phyloP scores from a whole-genome alignment of 2,329 filamentous ascomycete genomes.

The Colletotrichum sansevieriae region DNA sequence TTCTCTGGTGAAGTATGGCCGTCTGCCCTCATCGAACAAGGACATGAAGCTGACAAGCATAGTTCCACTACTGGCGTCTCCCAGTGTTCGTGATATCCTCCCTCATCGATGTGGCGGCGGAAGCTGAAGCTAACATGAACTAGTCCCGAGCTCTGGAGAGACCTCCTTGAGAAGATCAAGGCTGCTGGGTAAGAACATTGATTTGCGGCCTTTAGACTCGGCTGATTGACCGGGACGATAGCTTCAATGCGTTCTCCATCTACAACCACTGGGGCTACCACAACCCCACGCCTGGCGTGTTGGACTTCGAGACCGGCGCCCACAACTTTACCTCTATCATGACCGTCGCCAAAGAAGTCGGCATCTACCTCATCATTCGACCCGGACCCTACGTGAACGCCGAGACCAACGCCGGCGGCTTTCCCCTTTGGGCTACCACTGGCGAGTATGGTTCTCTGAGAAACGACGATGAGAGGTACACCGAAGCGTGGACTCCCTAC shows the following conservation, averaged over 20 bases:
- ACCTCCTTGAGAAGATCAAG: constrained; percentile 58
- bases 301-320: constrained; percentile 50
- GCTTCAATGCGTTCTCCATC: constrained; percentile 59
- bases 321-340: constrained; percentile 65
- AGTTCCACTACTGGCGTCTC: constrained; percentile 59
- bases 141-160: constrained; percentile 55
- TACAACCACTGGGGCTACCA: constrained; percentile 59
- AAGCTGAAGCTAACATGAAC: neutral
- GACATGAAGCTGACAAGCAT: constrained; percentile 14
- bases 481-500: constrained; percentile 67
- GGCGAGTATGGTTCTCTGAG: constrained; percentile 68
- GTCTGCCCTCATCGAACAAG: neutral
- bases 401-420: constrained; percentile 72
- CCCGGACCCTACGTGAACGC: constrained; percentile 75
- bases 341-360: constrained; percentile 57
- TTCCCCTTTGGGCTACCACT: constrained; percentile 73
- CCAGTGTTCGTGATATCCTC: constrained; percentile 51
- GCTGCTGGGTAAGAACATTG: constrained; percentile 51
- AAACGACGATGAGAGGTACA: constrained; percentile 65
- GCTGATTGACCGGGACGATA: constrained; percentile 27
- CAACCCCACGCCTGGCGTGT: constrained; percentile 53
- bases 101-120: no score
- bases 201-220: neutral
- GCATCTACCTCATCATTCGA: constrained; percentile 58
- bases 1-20: constrained; percentile 56